Evolutionary conservation across 345 rosid genomes (phyloP).

Genomic region (Bruguiera gymnorhiza): DNA sequence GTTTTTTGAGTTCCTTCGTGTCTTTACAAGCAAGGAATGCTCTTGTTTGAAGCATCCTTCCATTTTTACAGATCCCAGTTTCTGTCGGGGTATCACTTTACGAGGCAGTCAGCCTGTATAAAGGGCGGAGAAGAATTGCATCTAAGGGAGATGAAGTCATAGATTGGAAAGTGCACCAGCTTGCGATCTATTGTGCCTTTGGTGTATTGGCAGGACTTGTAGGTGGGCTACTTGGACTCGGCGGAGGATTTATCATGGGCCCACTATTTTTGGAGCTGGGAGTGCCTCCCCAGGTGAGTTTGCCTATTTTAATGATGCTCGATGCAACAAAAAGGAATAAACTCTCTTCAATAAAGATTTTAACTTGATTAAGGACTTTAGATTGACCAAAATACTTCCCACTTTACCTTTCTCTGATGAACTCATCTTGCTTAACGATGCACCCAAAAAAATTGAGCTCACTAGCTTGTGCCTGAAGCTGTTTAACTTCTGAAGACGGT

Average conservation of each 20-base stretch:
- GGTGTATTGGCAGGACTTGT: slow-evolving; percentile 36
- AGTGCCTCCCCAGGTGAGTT: slow-evolving; percentile 38
- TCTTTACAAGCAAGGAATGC: too few species aligned
- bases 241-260: slow-evolving; percentile 46
- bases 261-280: slow-evolving; percentile 44
- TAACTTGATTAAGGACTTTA: too few species aligned
- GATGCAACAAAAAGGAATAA: not conserved
- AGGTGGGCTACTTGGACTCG: slow-evolving; percentile 40
- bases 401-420: not conserved
- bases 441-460: too few species aligned
- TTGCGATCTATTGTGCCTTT: slow-evolving; percentile 18
- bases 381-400: not conserved
- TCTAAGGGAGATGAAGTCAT: slow-evolving; percentile 28
- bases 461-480: not conserved
- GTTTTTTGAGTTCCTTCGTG: not conserved
- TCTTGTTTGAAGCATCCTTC: not conserved
- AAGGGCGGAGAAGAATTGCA: slow-evolving; percentile 31
- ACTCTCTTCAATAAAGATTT: too few species aligned
- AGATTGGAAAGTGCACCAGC: slow-evolving; percentile 22
- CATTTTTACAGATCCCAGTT: slow-evolving; percentile 35
- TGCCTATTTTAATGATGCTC: not conserved
- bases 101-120: slow-evolving; percentile 35
- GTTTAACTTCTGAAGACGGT: not conserved
- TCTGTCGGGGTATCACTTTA: slow-evolving; percentile 32
- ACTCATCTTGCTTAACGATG: not conserved